Base-by-base conservation (phyloP, 805 yeast species). In the Ogataea ramenticola region DNA sequence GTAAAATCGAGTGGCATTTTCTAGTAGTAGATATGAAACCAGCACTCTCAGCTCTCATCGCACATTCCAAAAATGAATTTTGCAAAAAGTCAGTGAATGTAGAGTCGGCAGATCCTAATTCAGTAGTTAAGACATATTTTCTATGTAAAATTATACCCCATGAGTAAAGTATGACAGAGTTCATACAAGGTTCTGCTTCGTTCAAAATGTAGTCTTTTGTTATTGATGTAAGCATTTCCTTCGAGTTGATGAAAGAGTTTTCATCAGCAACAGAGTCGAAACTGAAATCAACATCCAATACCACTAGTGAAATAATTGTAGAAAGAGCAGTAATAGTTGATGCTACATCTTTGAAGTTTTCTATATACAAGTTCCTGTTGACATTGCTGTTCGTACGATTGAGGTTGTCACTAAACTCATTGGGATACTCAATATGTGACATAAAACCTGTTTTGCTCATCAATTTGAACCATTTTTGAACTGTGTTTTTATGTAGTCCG, bases 121-220 rank as follows among this genome's bases (percentile, higher is more conserved):
- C 45, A 9, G 51, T 44, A n/a, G 74, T 52, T 3, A 74, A 53
- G 19, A 70, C 64, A 8, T 68, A 66, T 47, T 80, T 78, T 20
- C 81, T 64, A 50, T 77, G 76, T 11, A 80, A 56, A 11, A 80
- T 58, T 14, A 82, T 74, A 27, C 86, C 74, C 91, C 91, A 85
- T 20, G 78, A 72, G 54, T 82, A 83, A 37, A 77, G 57, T 1
- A 80, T 64, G 11, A 82, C 57, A 2, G 85, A 64, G 2, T 61
- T 40, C 6, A 32, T 30, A 20, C 49, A 41, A 20, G 27, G 27
- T 7, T 10, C 10, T 6, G 57, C 58, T 11, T 29, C 32, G 4
- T 58, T 53, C 20, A 39, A 17, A 3, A 31, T 43, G 16, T 80
- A 56, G 4, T 64, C 51, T 1, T 61, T 56, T 43, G 77, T 71